phyloP scores from a whole-genome alignment of 2,329 filamentous ascomycete genomes.

The Claviceps africana region DNA sequence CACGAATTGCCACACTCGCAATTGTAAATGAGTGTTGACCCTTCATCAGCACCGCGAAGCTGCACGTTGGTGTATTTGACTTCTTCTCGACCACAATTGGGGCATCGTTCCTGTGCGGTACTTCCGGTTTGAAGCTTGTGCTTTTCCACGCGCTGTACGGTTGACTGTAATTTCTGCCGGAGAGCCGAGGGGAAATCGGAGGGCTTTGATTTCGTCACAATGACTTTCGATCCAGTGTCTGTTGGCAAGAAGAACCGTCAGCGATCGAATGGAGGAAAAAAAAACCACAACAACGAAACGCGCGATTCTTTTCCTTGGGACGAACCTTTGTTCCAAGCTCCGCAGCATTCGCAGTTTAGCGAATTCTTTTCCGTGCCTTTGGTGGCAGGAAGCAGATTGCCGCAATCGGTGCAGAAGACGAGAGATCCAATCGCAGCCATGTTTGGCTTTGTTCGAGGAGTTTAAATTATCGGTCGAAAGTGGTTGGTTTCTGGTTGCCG shows the following conservation, averaged over 20 bases:
- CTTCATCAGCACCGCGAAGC: slow-evolving; percentile 85
- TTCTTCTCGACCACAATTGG: slow-evolving; percentile 66
- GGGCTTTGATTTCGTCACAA: slow-evolving; percentile 73
- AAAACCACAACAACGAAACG: no score
- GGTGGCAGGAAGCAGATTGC: slow-evolving; percentile 73
- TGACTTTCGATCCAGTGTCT: slow-evolving; percentile 65
- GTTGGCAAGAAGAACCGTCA: neutral
- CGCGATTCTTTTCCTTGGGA: neutral
- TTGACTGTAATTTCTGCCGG: slow-evolving; percentile 69
- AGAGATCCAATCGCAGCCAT: slow-evolving; percentile 88
- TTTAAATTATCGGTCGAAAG: neutral
- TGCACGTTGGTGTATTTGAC: slow-evolving; percentile 79
- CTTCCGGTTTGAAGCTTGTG: slow-evolving; percentile 66
- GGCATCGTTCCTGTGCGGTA: slow-evolving; percentile 53
- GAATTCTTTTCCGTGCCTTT: slow-evolving; percentile 63
- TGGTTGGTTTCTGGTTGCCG: neutral
- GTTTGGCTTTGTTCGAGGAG: slow-evolving; percentile 2
- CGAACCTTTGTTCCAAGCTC: slow-evolving; percentile 67
- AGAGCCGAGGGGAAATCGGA: slow-evolving; percentile 84
- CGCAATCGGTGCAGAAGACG: slow-evolving; percentile 86
- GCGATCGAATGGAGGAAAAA: neutral
- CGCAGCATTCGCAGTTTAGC: slow-evolving; percentile 74
- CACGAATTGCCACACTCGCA: slow-evolving; percentile 82
- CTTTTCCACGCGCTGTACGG: slow-evolving; percentile 65
- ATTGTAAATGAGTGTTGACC: slow-evolving; percentile 78